These are phyloP conservation scores for Lasiosphaeria miniovina DNA, from an alignment of 495 filamentous ascomycete genomes.

Conservation along the genomic window DNA sequence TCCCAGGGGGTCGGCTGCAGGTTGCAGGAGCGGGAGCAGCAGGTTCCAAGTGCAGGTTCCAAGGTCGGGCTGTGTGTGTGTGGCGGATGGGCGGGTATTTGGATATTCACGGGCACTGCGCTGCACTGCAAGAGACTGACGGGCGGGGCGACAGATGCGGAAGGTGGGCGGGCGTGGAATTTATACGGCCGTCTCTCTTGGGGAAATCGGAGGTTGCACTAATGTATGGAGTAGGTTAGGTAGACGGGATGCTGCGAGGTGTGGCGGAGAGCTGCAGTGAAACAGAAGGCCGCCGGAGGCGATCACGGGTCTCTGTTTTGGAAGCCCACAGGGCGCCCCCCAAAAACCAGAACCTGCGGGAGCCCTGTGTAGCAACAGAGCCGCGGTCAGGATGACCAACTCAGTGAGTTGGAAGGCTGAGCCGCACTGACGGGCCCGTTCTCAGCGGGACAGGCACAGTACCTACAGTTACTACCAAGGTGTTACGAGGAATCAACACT, in stretches of 20 bases:
- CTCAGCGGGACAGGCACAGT: constrained; percentile 3
- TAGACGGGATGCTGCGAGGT: not conserved
- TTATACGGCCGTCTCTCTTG: constrained; percentile 8
- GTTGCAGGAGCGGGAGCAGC: no score
- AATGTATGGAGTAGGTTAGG: not conserved
- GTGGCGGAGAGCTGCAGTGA: constrained; percentile 8
- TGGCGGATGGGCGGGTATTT: no score
- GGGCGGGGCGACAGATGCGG: constrained; percentile 9
- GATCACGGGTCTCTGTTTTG: constrained; percentile 22
- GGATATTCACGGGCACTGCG: no score
- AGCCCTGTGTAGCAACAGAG: constrained; percentile 4
- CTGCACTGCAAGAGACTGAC: no score
- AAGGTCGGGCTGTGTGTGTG: no score
- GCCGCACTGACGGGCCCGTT: constrained; percentile 6
- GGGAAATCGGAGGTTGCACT: not conserved
- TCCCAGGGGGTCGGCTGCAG: no score
- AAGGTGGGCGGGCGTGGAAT: constrained; percentile 17
- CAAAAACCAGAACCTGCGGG: constrained; percentile 6
- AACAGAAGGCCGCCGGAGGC: constrained; percentile 15
- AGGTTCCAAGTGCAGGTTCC: no score
- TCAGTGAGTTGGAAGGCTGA: constrained; percentile 18
- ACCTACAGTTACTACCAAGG: not conserved
- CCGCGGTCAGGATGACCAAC: constrained; percentile 17
- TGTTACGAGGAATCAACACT: not conserved
- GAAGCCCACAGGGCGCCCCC: not conserved